Evolutionary conservation across 2,329 filamentous ascomycete species (phyloP).

Genomic region (Epichloe hybrida): DNA sequence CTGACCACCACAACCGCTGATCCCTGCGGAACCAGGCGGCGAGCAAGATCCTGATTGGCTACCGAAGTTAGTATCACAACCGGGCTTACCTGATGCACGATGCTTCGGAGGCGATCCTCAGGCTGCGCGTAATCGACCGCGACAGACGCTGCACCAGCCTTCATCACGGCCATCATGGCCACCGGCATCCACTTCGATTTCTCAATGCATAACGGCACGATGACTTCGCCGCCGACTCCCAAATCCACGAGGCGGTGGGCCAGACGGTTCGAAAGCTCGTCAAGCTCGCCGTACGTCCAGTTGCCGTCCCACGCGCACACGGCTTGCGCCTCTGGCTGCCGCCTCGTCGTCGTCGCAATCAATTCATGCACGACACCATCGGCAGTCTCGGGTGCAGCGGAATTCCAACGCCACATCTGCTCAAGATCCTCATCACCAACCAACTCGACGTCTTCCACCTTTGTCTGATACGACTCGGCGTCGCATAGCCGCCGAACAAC

Average conservation of each 20-base stretch:
- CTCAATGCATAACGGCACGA: conserved; percentile 16
- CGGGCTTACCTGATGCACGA: conserved; percentile 5
- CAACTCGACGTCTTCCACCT: neutral
- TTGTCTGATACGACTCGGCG: neutral
- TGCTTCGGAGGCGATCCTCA: conserved; percentile 5
- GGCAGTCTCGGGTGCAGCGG: neutral
- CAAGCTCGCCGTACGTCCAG: conserved; percentile 12
- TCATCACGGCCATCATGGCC: conserved; percentile 14
- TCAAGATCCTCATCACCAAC: conserved; percentile 1
- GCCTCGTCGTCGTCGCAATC: neutral
- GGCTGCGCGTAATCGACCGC: conserved; percentile 14
- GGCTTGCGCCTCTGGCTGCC: conserved; percentile 2
- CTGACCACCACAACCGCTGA: conserved; percentile 4
- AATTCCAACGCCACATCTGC: conserved; percentile 4
- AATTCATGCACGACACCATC: neutral
- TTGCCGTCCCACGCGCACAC: conserved; percentile 14
- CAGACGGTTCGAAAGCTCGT: conserved; percentile 9
- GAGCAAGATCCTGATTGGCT: conserved; percentile 9
- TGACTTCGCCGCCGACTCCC: neutral
- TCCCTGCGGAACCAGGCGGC: conserved; percentile 6
- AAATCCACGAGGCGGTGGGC: conserved; percentile 6
- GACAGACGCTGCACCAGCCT: conserved; percentile 16
- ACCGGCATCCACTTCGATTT: conserved; percentile 15
- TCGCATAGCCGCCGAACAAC: conserved; percentile 6
- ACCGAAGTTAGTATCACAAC: conserved; percentile 4